Conservation (phyloP, 176 grass and related monocot genomes). For the Phragmites australis region DNA sequence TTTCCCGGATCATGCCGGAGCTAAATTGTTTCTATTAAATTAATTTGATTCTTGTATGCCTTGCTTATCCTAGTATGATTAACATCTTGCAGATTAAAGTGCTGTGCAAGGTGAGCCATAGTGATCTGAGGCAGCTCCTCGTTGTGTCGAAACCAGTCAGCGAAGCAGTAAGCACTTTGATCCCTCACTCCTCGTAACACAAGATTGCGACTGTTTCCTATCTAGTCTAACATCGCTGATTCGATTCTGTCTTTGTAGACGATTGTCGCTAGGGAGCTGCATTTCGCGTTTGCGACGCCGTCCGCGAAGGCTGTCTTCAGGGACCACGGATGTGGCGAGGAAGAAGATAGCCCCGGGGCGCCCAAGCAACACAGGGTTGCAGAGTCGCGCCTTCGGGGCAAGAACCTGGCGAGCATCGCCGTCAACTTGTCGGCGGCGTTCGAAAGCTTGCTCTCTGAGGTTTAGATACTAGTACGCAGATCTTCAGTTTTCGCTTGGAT, state of each 20-base stretch:
- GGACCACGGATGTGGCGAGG: not conserved
- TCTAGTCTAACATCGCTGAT: not conserved
- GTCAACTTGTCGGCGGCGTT: conserved; percentile 52
- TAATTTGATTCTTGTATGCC: not conserved
- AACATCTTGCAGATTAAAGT: conserved; percentile 49
- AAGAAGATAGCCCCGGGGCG: conserved; percentile 48
- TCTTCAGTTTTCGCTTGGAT: conserved; percentile 7
- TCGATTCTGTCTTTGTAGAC: conserved; percentile 43
- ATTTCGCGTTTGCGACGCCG: conserved; percentile 77
- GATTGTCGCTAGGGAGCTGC: conserved; percentile 61
- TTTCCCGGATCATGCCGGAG: no score
- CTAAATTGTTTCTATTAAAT: not conserved
- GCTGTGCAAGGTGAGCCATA: conserved; percentile 65
- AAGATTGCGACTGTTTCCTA: not conserved
- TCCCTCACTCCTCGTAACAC: not conserved
- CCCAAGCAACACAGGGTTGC: conserved; percentile 76
- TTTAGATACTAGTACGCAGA: conserved; percentile 50
- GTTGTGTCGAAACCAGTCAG: conserved; percentile 74
- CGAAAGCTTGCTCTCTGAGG: conserved; percentile 31
- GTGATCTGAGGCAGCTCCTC: conserved; percentile 73
- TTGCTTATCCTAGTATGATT: not conserved
- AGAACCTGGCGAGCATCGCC: conserved; percentile 53
- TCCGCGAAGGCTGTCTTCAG: conserved; percentile 28
- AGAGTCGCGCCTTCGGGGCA: conserved; percentile 38
- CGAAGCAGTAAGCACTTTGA: conserved; percentile 60